Base-by-base conservation (phyloP, 169 alveolate species). In the Theileria parva region DNA sequence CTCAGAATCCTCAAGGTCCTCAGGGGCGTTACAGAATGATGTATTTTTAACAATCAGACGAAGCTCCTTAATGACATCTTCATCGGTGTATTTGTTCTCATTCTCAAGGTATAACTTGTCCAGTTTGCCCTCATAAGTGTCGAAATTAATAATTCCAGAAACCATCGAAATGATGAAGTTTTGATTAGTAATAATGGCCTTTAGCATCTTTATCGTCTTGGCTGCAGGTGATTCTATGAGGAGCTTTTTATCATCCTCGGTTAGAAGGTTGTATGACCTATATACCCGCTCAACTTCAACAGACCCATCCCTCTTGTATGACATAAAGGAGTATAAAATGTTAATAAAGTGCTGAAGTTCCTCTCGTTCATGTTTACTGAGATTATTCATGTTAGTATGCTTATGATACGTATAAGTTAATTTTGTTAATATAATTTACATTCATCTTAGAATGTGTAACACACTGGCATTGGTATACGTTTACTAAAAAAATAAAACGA, bases 311-410 rank as follows among this genome's bases (percentile, higher is more conserved):
- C 64, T 4, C 21, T 72, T 69, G 84, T 85, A 85, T 32, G 87
- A 28, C 53, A 85, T 75, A 65, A 71, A 78, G 17, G 91, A 55
- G 55, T 77, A 85, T 23, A 77, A 60, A 5, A 85, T 81, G 71
- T 85, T 85, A 50, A 85, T 72, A 64, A 78, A 85, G 84, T 77
- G 87, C 66, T 85, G 84, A 71, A 48, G 72, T 37, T 85, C 91
- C 68, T 83, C 86, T 9, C 85, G 72, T 34, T 2, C 88, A 6
- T 51, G 66, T 44, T 60, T 44, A 27, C 74, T 12, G 44, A 81
- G 53, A 4, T 12, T 0, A 15, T 83, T 85, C 86, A 75, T 83
- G 37, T n/a, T 44, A 63, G 7, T 27, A 8, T 8, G 23, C 37
- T 57, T 21, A 25, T 57, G 66, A 23, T 25, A 57, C 66, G 9